Conservation (phyloP, 495 filamentous ascomycete genomes). For the Aspergillus indologenus region DNA sequence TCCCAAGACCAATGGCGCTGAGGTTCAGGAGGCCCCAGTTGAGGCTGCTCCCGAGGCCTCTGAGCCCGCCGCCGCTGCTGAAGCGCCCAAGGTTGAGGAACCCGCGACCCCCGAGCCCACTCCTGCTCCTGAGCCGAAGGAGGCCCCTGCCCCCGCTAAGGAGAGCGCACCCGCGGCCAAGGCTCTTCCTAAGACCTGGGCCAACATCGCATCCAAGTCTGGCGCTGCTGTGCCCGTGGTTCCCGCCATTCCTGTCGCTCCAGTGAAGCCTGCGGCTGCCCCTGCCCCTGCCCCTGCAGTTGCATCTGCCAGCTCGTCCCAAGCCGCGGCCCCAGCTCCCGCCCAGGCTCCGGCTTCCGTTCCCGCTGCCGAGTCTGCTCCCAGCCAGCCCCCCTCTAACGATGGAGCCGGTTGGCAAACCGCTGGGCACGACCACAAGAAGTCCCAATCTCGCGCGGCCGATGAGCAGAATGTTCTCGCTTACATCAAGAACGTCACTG, state of each 20-base stretch:
- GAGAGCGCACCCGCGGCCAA: conserved; percentile 50
- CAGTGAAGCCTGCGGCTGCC: conserved; percentile 40
- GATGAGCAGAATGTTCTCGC: conserved; percentile 70
- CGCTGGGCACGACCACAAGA: conserved; percentile 71
- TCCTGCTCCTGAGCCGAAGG: conserved; percentile 38
- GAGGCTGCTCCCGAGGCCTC: conserved; percentile 25
- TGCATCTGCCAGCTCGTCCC: conserved; percentile 36
- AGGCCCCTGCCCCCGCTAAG: conserved; percentile 44
- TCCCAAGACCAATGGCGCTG: conserved; percentile 45
- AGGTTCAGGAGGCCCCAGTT: conserved; percentile 23
- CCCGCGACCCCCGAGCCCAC: conserved; percentile 51
- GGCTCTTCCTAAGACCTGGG: conserved; percentile 81
- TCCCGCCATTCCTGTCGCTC: conserved; percentile 36
- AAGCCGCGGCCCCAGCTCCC: conserved; percentile 39
- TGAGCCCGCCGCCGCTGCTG: conserved; percentile 41
- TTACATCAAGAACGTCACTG: conserved; percentile 92
- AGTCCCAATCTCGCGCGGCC: conserved; percentile 65
- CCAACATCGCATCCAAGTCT: conserved; percentile 63
- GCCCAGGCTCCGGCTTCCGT: conserved; percentile 34
- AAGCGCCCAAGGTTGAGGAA: conserved; percentile 50
- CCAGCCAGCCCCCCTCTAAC: conserved; percentile 45
- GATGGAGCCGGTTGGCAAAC: conserved; percentile 71
- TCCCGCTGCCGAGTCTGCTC: conserved; percentile 38
- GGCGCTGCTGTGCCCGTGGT: conserved; percentile 39
- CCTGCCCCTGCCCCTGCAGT: conserved; percentile 31